These are phyloP conservation scores for Ailanthus altissimus DNA, from an alignment of 345 rosid species.

Conservation along the genomic window DNA sequence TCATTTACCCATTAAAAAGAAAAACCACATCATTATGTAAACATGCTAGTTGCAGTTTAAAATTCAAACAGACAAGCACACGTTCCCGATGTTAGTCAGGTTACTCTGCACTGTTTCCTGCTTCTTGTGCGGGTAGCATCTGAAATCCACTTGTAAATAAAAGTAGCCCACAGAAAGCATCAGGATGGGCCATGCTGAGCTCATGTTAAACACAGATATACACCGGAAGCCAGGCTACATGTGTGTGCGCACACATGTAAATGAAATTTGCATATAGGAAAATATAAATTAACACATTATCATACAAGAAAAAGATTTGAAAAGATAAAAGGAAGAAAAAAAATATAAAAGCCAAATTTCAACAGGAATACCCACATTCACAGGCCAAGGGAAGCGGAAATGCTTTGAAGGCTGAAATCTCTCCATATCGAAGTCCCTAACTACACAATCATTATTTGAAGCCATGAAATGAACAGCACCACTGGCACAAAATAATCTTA, in stretches of 20 bases:
- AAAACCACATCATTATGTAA: neutral
- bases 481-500: conserved; percentile 29
- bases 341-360: neutral
- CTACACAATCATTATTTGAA: conserved; percentile 58
- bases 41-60: neutral
- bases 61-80: conserved; percentile 4
- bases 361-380: conserved; percentile 43
- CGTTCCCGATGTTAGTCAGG: neutral
- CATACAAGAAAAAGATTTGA: neutral
- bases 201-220: no score
- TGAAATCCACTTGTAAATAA: neutral
- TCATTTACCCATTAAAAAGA: neutral
- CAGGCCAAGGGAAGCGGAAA: conserved; percentile 55
- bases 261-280: neutral
- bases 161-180: no score
- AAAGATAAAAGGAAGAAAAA: neutral
- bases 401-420: conserved; percentile 46
- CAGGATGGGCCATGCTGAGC: no score
- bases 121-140: neutral
- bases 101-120: neutral
- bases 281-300: neutral
- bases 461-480: conserved; percentile 57
- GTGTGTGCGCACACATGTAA: neutral
- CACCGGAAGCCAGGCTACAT: neutral
- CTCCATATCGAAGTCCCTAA: conserved; percentile 63